Conservation (phyloP, 2,329 filamentous ascomycete genomes). For the Davidsoniella eucalypti region DNA sequence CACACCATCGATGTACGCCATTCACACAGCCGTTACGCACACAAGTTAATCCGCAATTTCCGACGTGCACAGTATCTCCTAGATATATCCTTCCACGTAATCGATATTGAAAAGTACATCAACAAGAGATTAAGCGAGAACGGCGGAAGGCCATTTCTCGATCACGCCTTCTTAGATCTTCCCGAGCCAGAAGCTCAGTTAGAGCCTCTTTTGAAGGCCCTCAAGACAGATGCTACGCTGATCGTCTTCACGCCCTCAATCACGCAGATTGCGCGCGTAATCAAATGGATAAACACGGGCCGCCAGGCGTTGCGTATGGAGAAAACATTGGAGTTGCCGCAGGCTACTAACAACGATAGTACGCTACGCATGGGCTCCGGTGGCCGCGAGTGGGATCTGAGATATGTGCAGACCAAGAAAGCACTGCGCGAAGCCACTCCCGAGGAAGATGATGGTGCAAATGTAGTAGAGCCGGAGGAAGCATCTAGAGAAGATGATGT, state of each 20-base stretch:
- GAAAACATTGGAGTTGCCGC: conserved; percentile 40
- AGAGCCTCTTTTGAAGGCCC: conserved; percentile 33
- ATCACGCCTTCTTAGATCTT: conserved; percentile 58
- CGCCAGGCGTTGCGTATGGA: conserved; percentile 30
- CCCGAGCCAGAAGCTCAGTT: conserved; percentile 39
- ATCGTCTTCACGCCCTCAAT: conserved; percentile 62
- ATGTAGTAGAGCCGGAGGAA: too few relatives aligned
- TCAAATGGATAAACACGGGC: conserved; percentile 23
- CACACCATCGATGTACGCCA: conserved; percentile 55
- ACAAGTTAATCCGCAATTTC: conserved; percentile 48
- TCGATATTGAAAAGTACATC: conserved; percentile 48
- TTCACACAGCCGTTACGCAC: conserved; percentile 46
- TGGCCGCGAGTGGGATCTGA: conserved; percentile 48
- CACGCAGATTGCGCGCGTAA: conserved; percentile 56
- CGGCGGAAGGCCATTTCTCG: conserved; percentile 42
- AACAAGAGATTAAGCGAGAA: conserved; percentile 14
- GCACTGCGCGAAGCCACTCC: conserved; percentile 8
- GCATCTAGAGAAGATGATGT: conserved; percentile 16
- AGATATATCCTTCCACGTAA: conserved; percentile 59
- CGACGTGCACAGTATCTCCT: conserved; percentile 51
- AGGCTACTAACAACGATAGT: conserved; percentile 23
- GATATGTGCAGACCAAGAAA: conserved; percentile 23
- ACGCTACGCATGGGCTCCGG: conserved; percentile 30
- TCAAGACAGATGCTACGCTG: conserved; percentile 48
- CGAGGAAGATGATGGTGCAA: conserved; percentile 12